Conservation (phyloP, 306 rosid species). For the Morella rubra region DNA sequence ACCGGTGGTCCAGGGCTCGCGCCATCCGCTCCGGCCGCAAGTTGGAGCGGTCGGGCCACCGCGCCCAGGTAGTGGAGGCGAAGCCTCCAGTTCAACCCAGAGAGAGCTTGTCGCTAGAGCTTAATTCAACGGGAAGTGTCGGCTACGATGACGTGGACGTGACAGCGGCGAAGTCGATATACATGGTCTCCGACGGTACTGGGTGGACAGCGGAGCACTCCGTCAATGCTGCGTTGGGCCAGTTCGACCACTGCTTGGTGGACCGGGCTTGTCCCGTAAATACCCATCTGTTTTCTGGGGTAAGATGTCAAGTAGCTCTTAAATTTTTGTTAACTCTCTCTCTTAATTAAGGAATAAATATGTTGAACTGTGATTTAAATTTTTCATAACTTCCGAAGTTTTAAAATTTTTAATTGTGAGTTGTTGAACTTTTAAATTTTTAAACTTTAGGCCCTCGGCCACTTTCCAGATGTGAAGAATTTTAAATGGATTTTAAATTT, state of each 20-base stretch:
- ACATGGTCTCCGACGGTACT: conserved; percentile 87
- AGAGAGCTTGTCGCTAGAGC: conserved; percentile 20
- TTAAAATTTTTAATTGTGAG: no score
- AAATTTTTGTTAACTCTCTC: neutral
- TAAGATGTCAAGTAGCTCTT: conserved; percentile 22
- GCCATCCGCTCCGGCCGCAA: conserved; percentile 76
- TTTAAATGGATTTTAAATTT: no score
- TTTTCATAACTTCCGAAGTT: no score
- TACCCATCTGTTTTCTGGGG: conserved; percentile 91
- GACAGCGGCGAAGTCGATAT: conserved; percentile 53
- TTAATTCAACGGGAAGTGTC: conserved; percentile 16
- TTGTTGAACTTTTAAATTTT: no score
- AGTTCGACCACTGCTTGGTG: conserved; percentile 89
- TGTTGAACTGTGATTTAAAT: no score
- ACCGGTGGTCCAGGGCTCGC: conserved; percentile 93
- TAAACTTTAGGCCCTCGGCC: no score
- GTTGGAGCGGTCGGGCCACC: conserved; percentile 50
- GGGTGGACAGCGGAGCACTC: conserved; percentile 97
- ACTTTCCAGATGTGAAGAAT: no score
- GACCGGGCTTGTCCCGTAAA: conserved; percentile 85
- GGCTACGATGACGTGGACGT: conserved; percentile 33
- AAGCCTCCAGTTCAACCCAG: conserved; percentile 18
- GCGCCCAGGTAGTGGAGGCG: conserved; percentile 31
- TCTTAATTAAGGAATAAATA: neutral
- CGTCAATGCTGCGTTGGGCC: conserved; percentile 90